Conservation (phyloP, 2,329 filamentous ascomycete species). For the Stylonectria norvegica region DNA sequence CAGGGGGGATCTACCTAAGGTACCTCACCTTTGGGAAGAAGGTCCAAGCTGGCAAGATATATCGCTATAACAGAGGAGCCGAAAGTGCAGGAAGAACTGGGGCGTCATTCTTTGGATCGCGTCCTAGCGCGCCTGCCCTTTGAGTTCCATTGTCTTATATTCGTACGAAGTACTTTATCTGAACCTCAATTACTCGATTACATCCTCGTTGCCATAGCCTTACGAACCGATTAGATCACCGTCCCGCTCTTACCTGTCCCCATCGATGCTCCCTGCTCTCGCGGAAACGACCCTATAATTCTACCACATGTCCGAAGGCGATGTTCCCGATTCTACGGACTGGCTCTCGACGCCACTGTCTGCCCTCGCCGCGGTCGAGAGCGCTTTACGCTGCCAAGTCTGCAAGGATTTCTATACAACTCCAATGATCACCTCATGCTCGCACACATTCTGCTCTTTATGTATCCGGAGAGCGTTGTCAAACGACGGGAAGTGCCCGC, state of each 20-base stretch:
- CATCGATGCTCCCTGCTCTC: not conserved
- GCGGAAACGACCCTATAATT: no score
- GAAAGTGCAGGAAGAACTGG: conserved; percentile 1
- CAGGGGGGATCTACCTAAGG: no score
- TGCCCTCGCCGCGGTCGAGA: conserved; percentile 69
- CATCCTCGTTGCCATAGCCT: no score
- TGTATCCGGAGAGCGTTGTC: conserved; percentile 87
- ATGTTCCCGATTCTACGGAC: conserved; percentile 75
- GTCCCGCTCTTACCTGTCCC: no score
- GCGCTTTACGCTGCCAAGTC: conserved; percentile 86
- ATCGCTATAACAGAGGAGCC: no score
- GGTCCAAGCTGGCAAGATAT: no score
- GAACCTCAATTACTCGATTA: no score
- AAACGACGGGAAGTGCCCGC: conserved; percentile 80
- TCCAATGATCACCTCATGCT: conserved; percentile 91
- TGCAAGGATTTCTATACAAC: conserved; percentile 97
- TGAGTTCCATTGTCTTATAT: no score
- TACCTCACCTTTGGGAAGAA: no score
- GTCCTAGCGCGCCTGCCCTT: no score
- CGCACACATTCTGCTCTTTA: conserved; percentile 93
- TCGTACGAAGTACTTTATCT: no score
- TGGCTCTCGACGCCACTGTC: conserved; percentile 71
- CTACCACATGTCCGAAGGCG: conserved; percentile 30
- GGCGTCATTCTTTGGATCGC: conserved; percentile 18
- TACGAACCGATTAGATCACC: no score